Evolutionary conservation across 177 flowering plant species (phyloP).

Genomic region (Telopea speciosissima): DNA sequence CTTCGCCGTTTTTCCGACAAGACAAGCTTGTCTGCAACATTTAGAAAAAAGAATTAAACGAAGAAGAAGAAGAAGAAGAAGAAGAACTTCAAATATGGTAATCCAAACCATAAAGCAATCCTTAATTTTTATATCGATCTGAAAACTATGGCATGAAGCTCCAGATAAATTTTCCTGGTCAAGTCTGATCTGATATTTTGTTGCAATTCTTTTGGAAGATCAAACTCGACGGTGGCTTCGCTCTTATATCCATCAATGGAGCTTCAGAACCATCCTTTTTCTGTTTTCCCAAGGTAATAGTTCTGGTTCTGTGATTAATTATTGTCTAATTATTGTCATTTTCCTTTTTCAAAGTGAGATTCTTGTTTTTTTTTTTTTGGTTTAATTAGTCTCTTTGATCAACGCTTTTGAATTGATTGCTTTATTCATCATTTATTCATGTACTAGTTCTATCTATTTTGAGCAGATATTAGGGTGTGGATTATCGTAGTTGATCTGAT

Average conservation of each 20-base stretch:
- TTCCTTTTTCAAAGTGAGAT: not conserved
- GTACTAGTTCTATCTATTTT: not conserved
- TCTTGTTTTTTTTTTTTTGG: not conserved
- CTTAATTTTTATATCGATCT: not conserved
- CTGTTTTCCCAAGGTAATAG: too few relatives aligned
- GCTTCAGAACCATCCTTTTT: not conserved
- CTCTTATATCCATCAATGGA: not conserved
- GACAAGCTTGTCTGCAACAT: not conserved
- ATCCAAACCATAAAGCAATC: not conserved
- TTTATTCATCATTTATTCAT: not conserved
- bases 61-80: not conserved
- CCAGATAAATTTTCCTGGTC: not conserved
- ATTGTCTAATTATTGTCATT: too few relatives aligned
- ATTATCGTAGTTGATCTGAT: not conserved
- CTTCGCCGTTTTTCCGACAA: slow-evolving; percentile 1
- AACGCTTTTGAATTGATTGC: not conserved
- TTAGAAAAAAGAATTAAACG: not conserved
- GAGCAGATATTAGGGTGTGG: slow-evolving; percentile 1
- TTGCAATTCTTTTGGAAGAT: not conserved
- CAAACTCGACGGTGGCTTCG: not conserved
- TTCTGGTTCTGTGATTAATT: too few relatives aligned
- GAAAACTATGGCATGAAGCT: not conserved
- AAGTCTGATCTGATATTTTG: slow-evolving; percentile 2
- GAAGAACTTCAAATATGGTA: too few relatives aligned
- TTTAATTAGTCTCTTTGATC: not conserved